These are phyloP conservation scores for Leccinum broughii DNA, from an alignment of 768 basidiomycete genomes.

Conservation along the genomic window DNA sequence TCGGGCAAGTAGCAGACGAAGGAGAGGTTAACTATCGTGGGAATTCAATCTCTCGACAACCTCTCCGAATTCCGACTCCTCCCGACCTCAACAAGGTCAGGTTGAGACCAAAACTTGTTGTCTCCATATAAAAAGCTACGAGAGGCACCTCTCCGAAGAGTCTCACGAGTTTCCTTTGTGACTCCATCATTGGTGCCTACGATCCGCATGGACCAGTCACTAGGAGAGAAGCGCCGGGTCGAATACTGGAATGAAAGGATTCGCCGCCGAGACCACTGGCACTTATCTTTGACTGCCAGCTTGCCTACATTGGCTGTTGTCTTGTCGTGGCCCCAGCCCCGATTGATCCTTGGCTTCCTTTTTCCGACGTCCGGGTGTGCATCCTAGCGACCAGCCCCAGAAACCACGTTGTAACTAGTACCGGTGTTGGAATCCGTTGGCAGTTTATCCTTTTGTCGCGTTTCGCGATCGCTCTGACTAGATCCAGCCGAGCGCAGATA, in stretches of 20 bases:
- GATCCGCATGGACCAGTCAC: background rate
- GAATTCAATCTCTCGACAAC: conserved; percentile 15
- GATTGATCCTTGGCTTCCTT: background rate
- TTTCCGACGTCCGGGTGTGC: background rate
- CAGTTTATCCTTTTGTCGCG: background rate
- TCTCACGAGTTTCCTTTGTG: background rate
- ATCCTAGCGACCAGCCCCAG: background rate
- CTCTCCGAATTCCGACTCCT: conserved; percentile 25
- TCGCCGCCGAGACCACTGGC: background rate
- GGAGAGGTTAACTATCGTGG: conserved; percentile 28
- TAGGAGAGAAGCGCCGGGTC: background rate
- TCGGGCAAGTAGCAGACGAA: conserved; percentile 7
- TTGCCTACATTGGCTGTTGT: background rate
- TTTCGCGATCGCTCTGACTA: background rate
- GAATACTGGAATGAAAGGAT: background rate
- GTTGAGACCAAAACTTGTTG: background rate
- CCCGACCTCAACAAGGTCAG: conserved; percentile 1
- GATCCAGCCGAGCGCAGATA: background rate
- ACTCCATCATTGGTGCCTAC: background rate
- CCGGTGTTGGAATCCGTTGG: background rate
- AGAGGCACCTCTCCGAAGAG: no score
- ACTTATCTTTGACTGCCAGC: background rate
- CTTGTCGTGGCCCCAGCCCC: background rate
- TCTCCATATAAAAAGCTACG: no score
- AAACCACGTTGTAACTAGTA: background rate